These are phyloP conservation scores for Phytophthora cactorum DNA, from an alignment of 352 stramenopile genomes.

Conservation along the genomic window DNA sequence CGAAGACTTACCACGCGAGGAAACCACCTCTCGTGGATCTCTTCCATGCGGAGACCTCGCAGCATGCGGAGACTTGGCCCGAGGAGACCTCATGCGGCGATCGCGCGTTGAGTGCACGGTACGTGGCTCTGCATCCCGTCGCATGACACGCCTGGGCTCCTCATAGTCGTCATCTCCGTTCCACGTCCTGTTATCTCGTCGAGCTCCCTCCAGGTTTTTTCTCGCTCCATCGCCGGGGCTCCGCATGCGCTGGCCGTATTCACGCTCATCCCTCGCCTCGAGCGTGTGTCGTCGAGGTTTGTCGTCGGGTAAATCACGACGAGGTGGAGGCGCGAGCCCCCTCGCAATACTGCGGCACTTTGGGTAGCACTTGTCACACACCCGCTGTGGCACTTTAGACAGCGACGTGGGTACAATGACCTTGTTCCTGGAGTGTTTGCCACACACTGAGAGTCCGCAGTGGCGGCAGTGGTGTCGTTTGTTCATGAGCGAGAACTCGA, in stretches of 20 bases:
- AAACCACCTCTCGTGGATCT: constrained; percentile 23
- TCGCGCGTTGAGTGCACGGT: constrained; percentile 19
- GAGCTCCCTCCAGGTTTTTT: constrained; percentile 12
- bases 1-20: constrained; percentile 9
- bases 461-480: constrained; percentile 81
- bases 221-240: constrained; percentile 9
- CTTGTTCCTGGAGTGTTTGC: constrained; percentile 73
- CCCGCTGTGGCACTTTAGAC: constrained; percentile 68
- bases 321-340: constrained; percentile 18
- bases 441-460: constrained; percentile 79
- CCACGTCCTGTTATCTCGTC: constrained; percentile 36
- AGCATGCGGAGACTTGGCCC: constrained; percentile 18
- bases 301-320: constrained; percentile 23
- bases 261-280: constrained; percentile 18
- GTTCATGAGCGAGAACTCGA: constrained; percentile 64
- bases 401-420: constrained; percentile 72
- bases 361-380: constrained; percentile 77
- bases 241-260: constrained; percentile 12
- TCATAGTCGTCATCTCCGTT: constrained; percentile 29
- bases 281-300: constrained; percentile 29
- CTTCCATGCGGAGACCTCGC: constrained; percentile 20
- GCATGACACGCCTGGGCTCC: constrained; percentile 4
- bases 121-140: constrained; percentile 14
- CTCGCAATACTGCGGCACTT: constrained; percentile 37
- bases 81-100: constrained; percentile 25